Base-by-base conservation (phyloP, 75 land plant species). In the Pinus albicaulis region DNA sequence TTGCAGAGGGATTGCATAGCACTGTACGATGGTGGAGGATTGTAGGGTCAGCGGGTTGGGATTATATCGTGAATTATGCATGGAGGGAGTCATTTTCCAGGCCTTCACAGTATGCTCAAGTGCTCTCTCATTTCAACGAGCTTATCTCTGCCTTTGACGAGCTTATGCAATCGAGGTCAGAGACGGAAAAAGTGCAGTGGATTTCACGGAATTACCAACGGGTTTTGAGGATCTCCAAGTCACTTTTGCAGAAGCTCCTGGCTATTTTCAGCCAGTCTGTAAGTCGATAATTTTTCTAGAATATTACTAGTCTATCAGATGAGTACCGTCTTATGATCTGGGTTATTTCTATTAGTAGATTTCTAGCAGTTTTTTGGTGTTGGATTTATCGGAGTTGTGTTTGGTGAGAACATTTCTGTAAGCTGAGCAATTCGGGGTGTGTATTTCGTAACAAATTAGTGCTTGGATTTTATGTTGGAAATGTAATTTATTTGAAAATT, bases 181-280 rank as follows among this genome's bases (percentile, higher is more conserved):
- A 82, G 17, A 14, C 22, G 26, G 88, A 86, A 66, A 57, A 78
- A 59, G 76, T 78, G 23, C 66, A 65, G 12, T 92, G 90, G 94
- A 76, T 86, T 44, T 62, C 69, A 7, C 17, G 75, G 55, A 89
- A 90, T 55, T 88, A 90, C 58, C 16, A 68, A 38, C 48, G 71
- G 38, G 74, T 82, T 8, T 63, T 83, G 6, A 48, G 58, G 16
- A 25, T 76, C 22, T 73, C 80, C 0, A 83, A 79, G 38, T 34
- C 66, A 22, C 66, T 84, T 52, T 24, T 88, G 7, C 22, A 41
- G 1, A 57, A 79, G 53, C 74, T 90, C 31, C 83, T 87, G 84
- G 76, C 57, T 86, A 82, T 80, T 55, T 90, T 90, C 78, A 52
- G 70, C 15, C 78, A 74, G 64, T 81, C 91, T 78, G 92, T 92